Conservation (phyloP, 2,329 filamentous ascomycete genomes). For the Colletotrichum melonis region DNA sequence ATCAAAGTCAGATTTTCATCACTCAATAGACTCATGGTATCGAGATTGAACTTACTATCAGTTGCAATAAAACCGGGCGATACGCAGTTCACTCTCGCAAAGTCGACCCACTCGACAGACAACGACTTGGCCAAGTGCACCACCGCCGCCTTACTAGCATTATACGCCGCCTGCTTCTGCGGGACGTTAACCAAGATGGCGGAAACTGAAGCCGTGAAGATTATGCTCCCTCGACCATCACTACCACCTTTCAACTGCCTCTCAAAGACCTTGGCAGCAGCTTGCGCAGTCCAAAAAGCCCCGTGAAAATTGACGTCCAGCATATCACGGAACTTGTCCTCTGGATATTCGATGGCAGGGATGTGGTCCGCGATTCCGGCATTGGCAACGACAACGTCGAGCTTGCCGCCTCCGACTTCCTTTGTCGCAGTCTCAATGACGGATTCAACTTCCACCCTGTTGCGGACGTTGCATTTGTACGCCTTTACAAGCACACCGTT, state of each 20-base stretch:
- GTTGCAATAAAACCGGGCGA: slow-evolving; percentile 34
- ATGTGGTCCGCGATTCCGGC: slow-evolving; percentile 52
- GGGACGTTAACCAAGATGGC: slow-evolving; percentile 53
- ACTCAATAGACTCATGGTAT: slow-evolving; percentile 68
- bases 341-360: slow-evolving; percentile 52
- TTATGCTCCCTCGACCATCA: slow-evolving; percentile 47
- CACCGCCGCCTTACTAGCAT: slow-evolving; percentile 80
- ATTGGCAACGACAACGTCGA: slow-evolving; percentile 56
- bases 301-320: slow-evolving; percentile 55
- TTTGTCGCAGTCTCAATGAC: slow-evolving; percentile 42
- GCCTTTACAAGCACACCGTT: slow-evolving; percentile 43
- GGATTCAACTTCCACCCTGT: slow-evolving; percentile 42
- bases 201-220: slow-evolving; percentile 53
- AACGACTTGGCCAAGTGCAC: slow-evolving; percentile 78
- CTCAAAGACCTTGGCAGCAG: slow-evolving; percentile 52
- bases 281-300: slow-evolving; percentile 56
- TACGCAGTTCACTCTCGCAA: slow-evolving; percentile 53
- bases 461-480: slow-evolving; percentile 51
- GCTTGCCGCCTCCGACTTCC: slow-evolving; percentile 48
- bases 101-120: slow-evolving; percentile 77
- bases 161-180: slow-evolving; percentile 67
- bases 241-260: slow-evolving; percentile 43
- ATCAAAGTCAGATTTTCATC: slow-evolving; percentile 58
- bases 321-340: slow-evolving; percentile 50
- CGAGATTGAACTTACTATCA: slow-evolving; percentile 7